phyloP scores from a whole-genome alignment of 2,329 filamentous ascomycete genomes.

The Pseudonectria foliicola region DNA sequence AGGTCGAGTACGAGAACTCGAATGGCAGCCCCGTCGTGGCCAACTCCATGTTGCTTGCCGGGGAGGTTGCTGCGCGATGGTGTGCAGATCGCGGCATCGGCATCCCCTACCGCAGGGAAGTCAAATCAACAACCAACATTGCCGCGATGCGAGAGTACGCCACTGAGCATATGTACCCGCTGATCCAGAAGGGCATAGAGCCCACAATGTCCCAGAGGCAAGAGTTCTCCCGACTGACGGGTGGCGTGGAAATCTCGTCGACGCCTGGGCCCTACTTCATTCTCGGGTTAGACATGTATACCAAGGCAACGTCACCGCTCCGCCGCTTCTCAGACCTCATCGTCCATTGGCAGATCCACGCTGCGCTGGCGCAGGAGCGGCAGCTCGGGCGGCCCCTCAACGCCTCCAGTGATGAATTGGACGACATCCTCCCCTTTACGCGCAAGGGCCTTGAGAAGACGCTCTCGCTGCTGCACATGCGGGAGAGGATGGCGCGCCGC shows the following conservation, averaged over 20 bases:
- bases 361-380: constrained; percentile 43
- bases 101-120: constrained; percentile 50
- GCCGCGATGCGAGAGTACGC: constrained; percentile 30
- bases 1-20: constrained; percentile 24
- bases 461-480: constrained; percentile 44
- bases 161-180: constrained; percentile 28
- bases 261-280: constrained; percentile 47
- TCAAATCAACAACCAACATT: constrained; percentile 31
- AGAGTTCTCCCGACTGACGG: constrained; percentile 29
- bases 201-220: constrained; percentile 25
- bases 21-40: constrained; percentile 28
- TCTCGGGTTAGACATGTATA: constrained; percentile 53
- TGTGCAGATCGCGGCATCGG: constrained; percentile 50
- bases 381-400: constrained; percentile 21
- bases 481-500: constrained; percentile 42
- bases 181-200: constrained; percentile 24
- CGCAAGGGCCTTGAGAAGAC: constrained; percentile 33
- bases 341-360: constrained; percentile 61
- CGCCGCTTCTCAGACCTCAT: constrained; percentile 57
- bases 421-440: constrained; percentile 40
- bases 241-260: constrained; percentile 46
- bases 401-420: constrained; percentile 19
- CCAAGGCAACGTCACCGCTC: constrained; percentile 59
- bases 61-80: constrained; percentile 55
- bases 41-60: constrained; percentile 52